Base-by-base conservation (phyloP, 306 rosid genomes). In the Cicer cuneatum region DNA sequence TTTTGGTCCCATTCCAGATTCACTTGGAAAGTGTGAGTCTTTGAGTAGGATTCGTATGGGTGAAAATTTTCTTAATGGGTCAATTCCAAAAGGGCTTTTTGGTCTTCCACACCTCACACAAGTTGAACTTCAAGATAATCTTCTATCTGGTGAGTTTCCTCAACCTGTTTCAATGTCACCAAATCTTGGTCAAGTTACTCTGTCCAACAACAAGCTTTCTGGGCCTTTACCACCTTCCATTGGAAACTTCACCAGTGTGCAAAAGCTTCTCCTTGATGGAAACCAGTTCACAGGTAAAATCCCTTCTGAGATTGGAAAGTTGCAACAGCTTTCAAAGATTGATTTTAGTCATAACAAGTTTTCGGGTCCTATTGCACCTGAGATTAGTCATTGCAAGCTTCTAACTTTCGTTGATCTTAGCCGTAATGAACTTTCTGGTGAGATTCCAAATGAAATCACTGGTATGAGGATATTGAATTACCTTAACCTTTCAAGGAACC, bases 161-260 rank as follows among this genome's bases (percentile, higher is more conserved):
- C 89, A 76, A 19, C 77, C 83, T 1, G 73, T 39, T 79, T 73
- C 87, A 1, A 52, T 86, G 18, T 78, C 98, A 0, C 60, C 7
- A 1, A 88, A 80, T 74, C 89, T 93, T 6, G 98, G 98, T 29
- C 97, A 91, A 76, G 86, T 93, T 61, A 89, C 87, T 63, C 94
- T 94, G 5, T 94, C 97, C 5, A 88, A 87, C 72, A 94, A 94
- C 82, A 77, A 79, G 62, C 96, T 94, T 41, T 82, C 91, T 5
- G 97, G 98, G 48, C 71, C 90, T 0, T 81, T 94, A 59, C 97
- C 97, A 9, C 86, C 97, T 5, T 33, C 89, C n/a, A 82, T 94
- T 60, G 98, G 98, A 0, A 94, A 91, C 82, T 94, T 91, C 83
- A 83, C 97, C 11, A 84, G 96, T 68, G 90, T 94, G 69, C 98